Base-by-base conservation (phyloP, 2,329 filamentous ascomycete genomes). In the Aaosphaeria pasadenensis region DNA sequence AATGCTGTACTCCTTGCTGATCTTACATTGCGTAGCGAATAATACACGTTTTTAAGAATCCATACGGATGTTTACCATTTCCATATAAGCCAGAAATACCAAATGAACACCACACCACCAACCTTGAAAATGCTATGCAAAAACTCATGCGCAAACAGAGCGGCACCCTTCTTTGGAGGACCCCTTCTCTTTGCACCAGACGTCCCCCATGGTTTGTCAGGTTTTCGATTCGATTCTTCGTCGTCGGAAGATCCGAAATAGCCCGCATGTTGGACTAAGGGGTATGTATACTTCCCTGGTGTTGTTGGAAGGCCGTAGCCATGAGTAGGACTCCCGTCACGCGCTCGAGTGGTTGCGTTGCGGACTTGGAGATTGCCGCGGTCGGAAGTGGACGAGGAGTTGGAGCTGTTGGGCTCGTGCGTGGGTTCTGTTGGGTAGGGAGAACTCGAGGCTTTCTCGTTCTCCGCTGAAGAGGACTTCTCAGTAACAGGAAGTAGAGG, bases 71-170 rank as follows among this genome's bases (percentile, higher is more conserved):
- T 40, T 46, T 54, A 89, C 54, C 85, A 85, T 60, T 77, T 77
- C 71, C 80, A 83, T 48, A 85, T 76, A 57, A 92, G 71, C 71
- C 84, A 88, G 30, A 76, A 75, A 76, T 88, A 94, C 66, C 84
- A 84, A 11, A 74, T 55, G 40, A 85, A 67, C 17, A 82, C 83
- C 67, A 88, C 79, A 77, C 80, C 82, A 5, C 76, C 76, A 4
- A 91, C 84, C 42, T 80, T 75, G 72, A 81, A 83, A 13, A 85
- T 59, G 40, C 81, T 85, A 6, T 75, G 78, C 70, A 77, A 78
- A 35, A 90, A 70, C 66, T 92, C 87, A 29, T 76, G 73, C 31
- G 74, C 64, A 5, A 87, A 77, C 4, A 82, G 64, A 1, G 67
- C 65, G 3, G 79, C 46, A 0, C 52, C 64, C 24, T 67, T 73